Percentiles rank a stretch among this genome's conserved stretches.
phyloP scores from a whole-genome alignment of 495 filamentous ascomycete genomes.

The Astrothelium subdiscretum region DNA sequence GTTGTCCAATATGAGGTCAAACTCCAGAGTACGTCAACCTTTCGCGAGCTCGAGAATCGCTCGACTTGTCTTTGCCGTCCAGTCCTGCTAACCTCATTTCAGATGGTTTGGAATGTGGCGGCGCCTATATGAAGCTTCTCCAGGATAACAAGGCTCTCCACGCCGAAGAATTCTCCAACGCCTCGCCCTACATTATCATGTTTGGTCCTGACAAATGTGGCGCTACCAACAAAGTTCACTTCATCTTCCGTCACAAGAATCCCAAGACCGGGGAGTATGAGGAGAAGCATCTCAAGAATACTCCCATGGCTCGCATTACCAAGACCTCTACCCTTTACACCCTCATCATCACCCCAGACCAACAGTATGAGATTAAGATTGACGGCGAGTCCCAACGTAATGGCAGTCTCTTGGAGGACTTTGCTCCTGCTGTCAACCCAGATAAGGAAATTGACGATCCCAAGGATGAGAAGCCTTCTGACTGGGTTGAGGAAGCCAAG shows the following conservation, averaged over 20 bases:
- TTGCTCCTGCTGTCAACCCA: conserved; percentile 87
- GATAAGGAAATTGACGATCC: conserved; percentile 92
- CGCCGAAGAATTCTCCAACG: conserved; percentile 95
- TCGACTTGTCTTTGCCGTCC: background rate
- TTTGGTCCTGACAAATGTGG: conserved; percentile 99
- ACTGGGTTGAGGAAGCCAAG: conserved; percentile 88
- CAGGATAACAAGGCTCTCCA: conserved; percentile 96
- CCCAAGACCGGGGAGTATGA: conserved; percentile 99
- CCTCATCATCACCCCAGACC: conserved; percentile 87
- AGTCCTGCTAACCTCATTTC: conserved; percentile 15
- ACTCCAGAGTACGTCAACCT: conserved; percentile 62
- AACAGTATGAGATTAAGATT: conserved; percentile 83
- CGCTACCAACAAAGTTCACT: conserved; percentile 98
- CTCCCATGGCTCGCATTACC: conserved; percentile 73
- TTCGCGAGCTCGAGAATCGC: conserved; percentile 22
- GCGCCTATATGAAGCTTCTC: conserved; percentile 98
- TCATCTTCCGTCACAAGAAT: conserved; percentile 99
- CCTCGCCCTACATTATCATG: conserved; percentile 98
- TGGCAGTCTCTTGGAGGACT: conserved; percentile 90
- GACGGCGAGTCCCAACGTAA: conserved; percentile 76
- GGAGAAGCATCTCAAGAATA: conserved; percentile 92
- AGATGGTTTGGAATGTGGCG: conserved; percentile 96
- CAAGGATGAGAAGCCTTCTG: conserved; percentile 85
- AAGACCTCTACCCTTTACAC: conserved; percentile 94
- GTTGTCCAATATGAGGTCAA: conserved; percentile 99